Evolutionary conservation across 179 eudicot genomes (phyloP).

Genomic region (Dionaea muscipula): DNA sequence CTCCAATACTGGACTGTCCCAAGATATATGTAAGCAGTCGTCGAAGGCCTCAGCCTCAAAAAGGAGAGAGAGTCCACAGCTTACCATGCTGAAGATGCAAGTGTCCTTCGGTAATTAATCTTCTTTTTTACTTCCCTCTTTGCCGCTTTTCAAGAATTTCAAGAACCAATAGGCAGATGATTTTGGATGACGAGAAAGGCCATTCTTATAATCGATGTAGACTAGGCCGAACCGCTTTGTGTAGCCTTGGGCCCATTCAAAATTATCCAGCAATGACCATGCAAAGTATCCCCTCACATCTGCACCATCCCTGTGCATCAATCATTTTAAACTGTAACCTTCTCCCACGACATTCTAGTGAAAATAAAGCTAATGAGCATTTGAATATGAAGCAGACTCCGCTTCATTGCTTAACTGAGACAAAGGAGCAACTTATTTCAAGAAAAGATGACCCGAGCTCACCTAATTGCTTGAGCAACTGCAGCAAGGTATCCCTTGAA

Average conservation of each 20-base stretch:
- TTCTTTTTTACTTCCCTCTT: conserved; percentile 42
- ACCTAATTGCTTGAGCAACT: conserved; percentile 56
- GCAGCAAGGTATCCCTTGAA: conserved; percentile 58
- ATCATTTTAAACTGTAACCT: conserved; percentile 1
- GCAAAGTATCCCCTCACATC: conserved; percentile 69
- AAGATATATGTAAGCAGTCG: too few relatives aligned
- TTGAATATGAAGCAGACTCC: too few relatives aligned
- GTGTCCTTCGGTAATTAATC: conserved; percentile 26
- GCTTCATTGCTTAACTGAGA: too few relatives aligned
- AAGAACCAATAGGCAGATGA: conserved; percentile 73
- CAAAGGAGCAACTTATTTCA: too few relatives aligned
- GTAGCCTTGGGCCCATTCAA: conserved; percentile 63
- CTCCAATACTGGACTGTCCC: too few relatives aligned
- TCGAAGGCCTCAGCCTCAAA: too few relatives aligned
- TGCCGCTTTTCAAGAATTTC: conserved; percentile 44
- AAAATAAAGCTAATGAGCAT: too few relatives aligned
- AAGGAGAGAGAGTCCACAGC: too few relatives aligned
- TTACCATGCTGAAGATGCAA: too few relatives aligned
- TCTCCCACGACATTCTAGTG: too few relatives aligned
- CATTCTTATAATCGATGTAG: conserved; percentile 61
- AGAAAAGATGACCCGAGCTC: not conserved
- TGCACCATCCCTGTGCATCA: conserved; percentile 52
- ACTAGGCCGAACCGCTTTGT: conserved; percentile 60
- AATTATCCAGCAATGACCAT: conserved; percentile 72
- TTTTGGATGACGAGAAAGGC: conserved; percentile 61